Base-by-base conservation (phyloP, 805 yeast species). In the Candida manassasensis region DNA sequence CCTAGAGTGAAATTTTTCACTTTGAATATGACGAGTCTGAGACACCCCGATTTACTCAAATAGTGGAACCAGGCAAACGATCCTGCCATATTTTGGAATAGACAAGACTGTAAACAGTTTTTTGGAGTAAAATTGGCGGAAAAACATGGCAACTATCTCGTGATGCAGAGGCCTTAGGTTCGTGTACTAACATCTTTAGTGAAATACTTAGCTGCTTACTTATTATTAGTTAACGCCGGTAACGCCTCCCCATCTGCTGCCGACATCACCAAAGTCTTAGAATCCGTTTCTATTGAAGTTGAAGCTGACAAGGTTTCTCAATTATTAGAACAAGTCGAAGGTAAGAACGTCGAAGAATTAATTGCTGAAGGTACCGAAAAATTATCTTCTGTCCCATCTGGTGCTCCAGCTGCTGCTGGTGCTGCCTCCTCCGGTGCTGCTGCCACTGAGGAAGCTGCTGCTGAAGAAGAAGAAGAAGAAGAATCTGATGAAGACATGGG, bases 161-260 rank as follows among this genome's bases (percentile, higher is more conserved):
- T n/a, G n/a, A n/a, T n/a, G n/a, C n/a, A n/a, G n/a, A n/a, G n/a
- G n/a, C n/a, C n/a, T n/a, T n/a, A n/a, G n/a, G n/a, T n/a, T n/a
- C n/a, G n/a, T 11, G 19, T 37, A 40, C 41, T 41, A 41, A 41
- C 40, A 6, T 27, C n/a, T 39, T 14, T 22, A 39, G 45, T 88
- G 97, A 93, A 88, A 85, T 90, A 90, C 82, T 84, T 93, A 76
- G 98, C 98, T 75, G 97, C 98, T 73, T 93, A 93, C 80, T 84
- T 93, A 73, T 84, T 90, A 75, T 81, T 93, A 73, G 88, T 83
- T 76, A 88, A 93, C 70, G 96, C 96, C 73, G 98, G 97, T 69
- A 81, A 80, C 77, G 69, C 88, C 67, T 63, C 93, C 60, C 97
- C 98, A 73, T 75, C 95, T 55, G 94, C 95, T 57, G 80, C 84